Percentiles rank a stretch among this genome's conserved stretches.
Evolutionary conservation across 23 red algal genomes (phyloP).

Genomic region (Gracilaria gracilis): DNA sequence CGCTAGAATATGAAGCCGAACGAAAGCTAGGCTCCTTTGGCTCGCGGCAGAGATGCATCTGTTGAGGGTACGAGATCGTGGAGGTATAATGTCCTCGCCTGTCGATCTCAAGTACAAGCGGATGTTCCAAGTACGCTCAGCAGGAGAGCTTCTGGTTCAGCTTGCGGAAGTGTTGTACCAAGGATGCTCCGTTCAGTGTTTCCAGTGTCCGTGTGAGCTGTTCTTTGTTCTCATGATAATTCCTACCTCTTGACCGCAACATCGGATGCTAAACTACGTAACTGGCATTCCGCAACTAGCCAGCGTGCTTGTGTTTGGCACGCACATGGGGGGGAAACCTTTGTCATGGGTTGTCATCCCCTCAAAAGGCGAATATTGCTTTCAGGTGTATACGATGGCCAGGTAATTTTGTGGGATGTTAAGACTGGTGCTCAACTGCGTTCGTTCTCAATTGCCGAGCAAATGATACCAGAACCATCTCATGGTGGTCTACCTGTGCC

Average conservation of each 20-base stretch:
- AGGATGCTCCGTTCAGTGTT: slow-evolving; percentile 60
- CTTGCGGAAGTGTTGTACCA: slow-evolving; percentile 67
- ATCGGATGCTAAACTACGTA: slow-evolving; percentile 76
- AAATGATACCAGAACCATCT: neutral
- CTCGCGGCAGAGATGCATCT: slow-evolving; percentile 14
- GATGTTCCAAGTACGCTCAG: slow-evolving; percentile 57
- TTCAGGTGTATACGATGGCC: slow-evolving; percentile 77
- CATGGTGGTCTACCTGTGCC: slow-evolving; percentile 14
- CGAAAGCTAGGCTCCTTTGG: slow-evolving; percentile 42
- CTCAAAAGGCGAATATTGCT: slow-evolving; percentile 76
- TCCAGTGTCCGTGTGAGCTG: slow-evolving; percentile 70
- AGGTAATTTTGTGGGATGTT: slow-evolving; percentile 84
- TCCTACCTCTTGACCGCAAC: slow-evolving; percentile 70
- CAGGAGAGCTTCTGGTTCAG: slow-evolving; percentile 55
- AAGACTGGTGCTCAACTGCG: slow-evolving; percentile 71
- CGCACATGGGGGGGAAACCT: slow-evolving; percentile 70
- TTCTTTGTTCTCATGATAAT: slow-evolving; percentile 81
- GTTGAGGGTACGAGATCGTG: slow-evolving; percentile 69
- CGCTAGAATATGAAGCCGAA: slow-evolving; percentile 83
- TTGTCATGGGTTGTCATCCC: slow-evolving; percentile 79
- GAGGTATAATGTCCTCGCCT: slow-evolving; percentile 75
- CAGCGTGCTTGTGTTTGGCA: slow-evolving; percentile 48
- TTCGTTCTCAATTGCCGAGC: slow-evolving; percentile 56
- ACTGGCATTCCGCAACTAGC: slow-evolving; percentile 76
- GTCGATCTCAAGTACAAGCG: slow-evolving; percentile 59